These are phyloP conservation scores for Coemansia sp. DNA, from an alignment of 192 early-diverging fungal genomes.

Conservation along the genomic window DNA sequence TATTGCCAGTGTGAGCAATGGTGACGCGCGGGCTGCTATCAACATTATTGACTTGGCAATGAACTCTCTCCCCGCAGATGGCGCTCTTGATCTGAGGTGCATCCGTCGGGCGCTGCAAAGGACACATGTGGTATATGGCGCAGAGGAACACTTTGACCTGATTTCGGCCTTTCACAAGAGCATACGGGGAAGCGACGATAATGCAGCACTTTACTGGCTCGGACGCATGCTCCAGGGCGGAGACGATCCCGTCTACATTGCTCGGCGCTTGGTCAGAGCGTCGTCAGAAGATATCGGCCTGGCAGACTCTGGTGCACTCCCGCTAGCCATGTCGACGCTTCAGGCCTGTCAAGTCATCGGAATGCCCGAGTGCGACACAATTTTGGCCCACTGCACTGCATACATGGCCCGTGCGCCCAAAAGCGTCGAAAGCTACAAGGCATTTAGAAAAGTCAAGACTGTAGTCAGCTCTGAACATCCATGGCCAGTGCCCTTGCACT, in stretches of 20 bases:
- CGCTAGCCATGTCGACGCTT: conserved; percentile 70
- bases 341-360: conserved; percentile 85
- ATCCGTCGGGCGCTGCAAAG: conserved; percentile 73
- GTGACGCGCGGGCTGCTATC: conserved; percentile 58
- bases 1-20: conserved; percentile 71
- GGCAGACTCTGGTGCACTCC: conserved; percentile 75
- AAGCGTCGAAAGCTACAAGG: conserved; percentile 77
- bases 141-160: conserved; percentile 86
- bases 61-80: conserved; percentile 22
- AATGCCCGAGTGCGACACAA: conserved; percentile 89
- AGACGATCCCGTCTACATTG: conserved; percentile 88
- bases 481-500: conserved; percentile 79
- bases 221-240: conserved; percentile 85
- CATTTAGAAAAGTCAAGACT: conserved; percentile 66
- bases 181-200: conserved; percentile 76
- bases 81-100: conserved; percentile 48
- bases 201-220: conserved; percentile 85
- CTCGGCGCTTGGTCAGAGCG: conserved; percentile 72
- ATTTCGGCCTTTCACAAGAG: conserved; percentile 90
- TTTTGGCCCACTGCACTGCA: conserved; percentile 73
- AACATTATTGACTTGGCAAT: conserved; percentile 37
- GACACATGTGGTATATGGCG: conserved; percentile 78
- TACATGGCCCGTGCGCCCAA: conserved; percentile 81
- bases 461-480: conserved; percentile 58
- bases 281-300: conserved; percentile 89